Evolutionary conservation across 2,329 filamentous ascomycete genomes (phyloP), one percentile per base, ranked within the genome.

Genomic region (Calonectria pteridis): DNA sequence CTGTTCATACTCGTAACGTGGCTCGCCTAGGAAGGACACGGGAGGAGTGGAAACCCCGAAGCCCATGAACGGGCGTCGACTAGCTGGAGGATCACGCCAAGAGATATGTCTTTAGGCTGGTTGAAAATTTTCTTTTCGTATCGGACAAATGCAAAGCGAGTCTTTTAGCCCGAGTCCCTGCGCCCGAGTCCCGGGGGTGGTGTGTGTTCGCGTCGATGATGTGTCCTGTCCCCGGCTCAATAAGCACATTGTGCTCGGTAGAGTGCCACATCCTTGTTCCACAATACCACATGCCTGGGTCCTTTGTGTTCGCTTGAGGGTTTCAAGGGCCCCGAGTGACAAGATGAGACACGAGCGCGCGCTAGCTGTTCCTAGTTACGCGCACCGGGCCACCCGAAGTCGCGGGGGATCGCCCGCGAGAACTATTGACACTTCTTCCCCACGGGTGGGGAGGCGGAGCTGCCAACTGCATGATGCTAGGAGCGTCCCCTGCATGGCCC

Each of bases 401-500:
- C 13, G 50, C 14, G 50, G 31, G 49, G 49, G 65, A 58, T 46
- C 33, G 20, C 63, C 59, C 31, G 29, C 50, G 46, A 31, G 33
- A 26, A 46, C 9, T 4, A 37, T 59, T 18, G 20, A n/a, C 18
- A n/a, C 14, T 20, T 43, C n/a, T 35, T 28, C 33, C 26, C 37
- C 40, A 37, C 40, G 43, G 14, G 33, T 35, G 33, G 50, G 35
- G 65, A 67, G 37, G 65, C n/a, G 26, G 50, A 29, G n/a, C 26
- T 55, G 20, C 49, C 35, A 43, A 16, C 50, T 67, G 65, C 65
- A 55, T 40, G 40, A 50, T 62, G 2, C 35, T 26, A 9, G 66
- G 66, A 62, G 51, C 50, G 35, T 35, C 68, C 46, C 68, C 49
- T 71, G 50, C 69, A 67, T 46, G 29, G 9, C 43, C 40, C 59